Conservation (phyloP, 768 basidiomycete species). For the Chalciporus chontae region DNA sequence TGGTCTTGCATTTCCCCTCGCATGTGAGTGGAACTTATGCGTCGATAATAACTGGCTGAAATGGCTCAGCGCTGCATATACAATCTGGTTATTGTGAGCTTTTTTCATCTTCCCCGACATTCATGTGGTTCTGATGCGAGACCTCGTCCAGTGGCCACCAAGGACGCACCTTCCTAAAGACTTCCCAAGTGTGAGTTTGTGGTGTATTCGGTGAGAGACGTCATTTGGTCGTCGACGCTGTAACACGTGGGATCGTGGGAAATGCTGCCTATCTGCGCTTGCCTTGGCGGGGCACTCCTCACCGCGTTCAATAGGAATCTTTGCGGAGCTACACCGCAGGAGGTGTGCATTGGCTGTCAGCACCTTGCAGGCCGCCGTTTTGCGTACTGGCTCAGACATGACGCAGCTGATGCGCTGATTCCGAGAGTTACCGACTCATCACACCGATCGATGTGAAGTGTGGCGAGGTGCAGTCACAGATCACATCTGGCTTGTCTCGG, state of each 20-base stretch:
- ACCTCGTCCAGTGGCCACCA: slow-evolving; percentile 6
- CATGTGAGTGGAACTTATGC: slow-evolving; percentile 15
- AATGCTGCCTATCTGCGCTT: slow-evolving; percentile 9
- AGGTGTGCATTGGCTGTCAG: neutral
- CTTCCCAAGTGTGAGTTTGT: slow-evolving; percentile 23
- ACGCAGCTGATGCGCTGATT: slow-evolving; percentile 3
- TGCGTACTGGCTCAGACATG: neutral
- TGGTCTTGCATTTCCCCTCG: slow-evolving; percentile 8
- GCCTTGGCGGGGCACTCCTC: neutral
- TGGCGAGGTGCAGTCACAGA: slow-evolving; percentile 13
- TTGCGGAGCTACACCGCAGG: neutral
- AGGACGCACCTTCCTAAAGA: neutral
- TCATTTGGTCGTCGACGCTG: slow-evolving; percentile 30
- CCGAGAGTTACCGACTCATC: slow-evolving; percentile 18
- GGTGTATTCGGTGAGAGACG: slow-evolving; percentile 16
- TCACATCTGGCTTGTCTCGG: slow-evolving; percentile 23
- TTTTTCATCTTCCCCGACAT: neutral
- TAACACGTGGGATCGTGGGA: slow-evolving; percentile 43
- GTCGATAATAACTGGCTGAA: slow-evolving; percentile 6
- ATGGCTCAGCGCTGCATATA: slow-evolving; percentile 4
- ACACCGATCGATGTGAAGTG: slow-evolving; percentile 15
- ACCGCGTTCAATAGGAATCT: neutral
- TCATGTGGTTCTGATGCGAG: slow-evolving; percentile 4
- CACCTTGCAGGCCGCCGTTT: neutral
- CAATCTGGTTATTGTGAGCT: slow-evolving; percentile 17